phyloP scores from a whole-genome alignment of 2,329 filamentous ascomycete genomes.

The Exophiala spinifera region DNA sequence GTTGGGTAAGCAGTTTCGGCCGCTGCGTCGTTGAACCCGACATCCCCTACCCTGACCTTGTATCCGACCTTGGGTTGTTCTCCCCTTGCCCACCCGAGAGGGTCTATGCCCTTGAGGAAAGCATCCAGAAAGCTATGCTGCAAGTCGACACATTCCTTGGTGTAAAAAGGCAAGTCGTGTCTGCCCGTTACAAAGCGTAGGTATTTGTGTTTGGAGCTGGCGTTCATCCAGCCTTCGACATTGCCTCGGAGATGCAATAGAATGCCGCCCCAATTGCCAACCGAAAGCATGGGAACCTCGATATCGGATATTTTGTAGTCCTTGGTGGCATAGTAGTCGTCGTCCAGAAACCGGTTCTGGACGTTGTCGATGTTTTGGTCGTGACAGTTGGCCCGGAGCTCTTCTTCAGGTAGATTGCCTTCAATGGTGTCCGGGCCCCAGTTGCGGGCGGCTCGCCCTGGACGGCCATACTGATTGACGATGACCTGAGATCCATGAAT shows the following conservation, averaged over 20 bases:
- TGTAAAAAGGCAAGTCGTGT: constrained; percentile 71
- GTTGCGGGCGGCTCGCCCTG: constrained; percentile 13
- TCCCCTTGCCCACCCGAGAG: constrained; percentile 44
- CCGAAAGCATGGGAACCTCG: constrained; percentile 62
- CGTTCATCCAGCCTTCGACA: constrained; percentile 55
- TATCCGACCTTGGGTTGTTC: constrained; percentile 44
- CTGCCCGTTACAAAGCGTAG: constrained; percentile 67
- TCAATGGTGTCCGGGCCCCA: constrained; percentile 31
- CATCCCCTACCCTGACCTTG: constrained; percentile 46
- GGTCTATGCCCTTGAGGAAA: constrained; percentile 66
- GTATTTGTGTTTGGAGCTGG: constrained; percentile 62
- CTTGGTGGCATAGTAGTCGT: constrained; percentile 62
- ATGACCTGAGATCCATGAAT: background rate
- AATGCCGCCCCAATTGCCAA: constrained; percentile 71
- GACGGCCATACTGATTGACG: constrained; percentile 8
- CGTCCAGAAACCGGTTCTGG: constrained; percentile 57
- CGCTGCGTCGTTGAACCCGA: constrained; percentile 63
- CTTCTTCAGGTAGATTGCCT: constrained; percentile 27
- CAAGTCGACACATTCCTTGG: constrained; percentile 64
- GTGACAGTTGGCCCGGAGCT: constrained; percentile 44
- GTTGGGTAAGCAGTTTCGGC: constrained; percentile 56
- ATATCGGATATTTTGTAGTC: constrained; percentile 66
- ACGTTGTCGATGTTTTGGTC: constrained; percentile 47
- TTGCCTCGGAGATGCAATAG: constrained; percentile 67
- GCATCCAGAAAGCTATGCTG: constrained; percentile 67